Conservation (phyloP, 768 basidiomycete species). For the Lactifluus piperatus region DNA sequence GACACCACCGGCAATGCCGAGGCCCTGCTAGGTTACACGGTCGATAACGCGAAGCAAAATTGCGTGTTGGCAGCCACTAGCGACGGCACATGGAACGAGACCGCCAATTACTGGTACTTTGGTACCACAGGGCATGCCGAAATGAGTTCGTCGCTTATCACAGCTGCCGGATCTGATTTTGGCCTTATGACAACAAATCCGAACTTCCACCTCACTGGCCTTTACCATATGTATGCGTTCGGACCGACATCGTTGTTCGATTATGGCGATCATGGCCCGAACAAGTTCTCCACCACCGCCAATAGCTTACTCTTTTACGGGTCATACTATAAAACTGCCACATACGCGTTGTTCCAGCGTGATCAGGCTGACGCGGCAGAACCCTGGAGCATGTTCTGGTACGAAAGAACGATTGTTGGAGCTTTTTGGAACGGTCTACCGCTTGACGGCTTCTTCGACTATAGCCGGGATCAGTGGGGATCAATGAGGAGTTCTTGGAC, state of each 20-base stretch:
- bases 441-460: slow-evolving; percentile 77
- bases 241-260: slow-evolving; percentile 85
- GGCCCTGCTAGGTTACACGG: slow-evolving; percentile 55
- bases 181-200: slow-evolving; percentile 63
- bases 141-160: slow-evolving; percentile 70
- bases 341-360: slow-evolving; percentile 83
- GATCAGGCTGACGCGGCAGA: slow-evolving; percentile 58
- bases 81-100: slow-evolving; percentile 93
- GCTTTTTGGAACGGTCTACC: slow-evolving; percentile 87
- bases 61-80: slow-evolving; percentile 54
- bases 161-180: slow-evolving; percentile 80
- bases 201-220: slow-evolving; percentile 62
- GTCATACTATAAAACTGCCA: slow-evolving; percentile 55
- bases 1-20: slow-evolving; percentile 66
- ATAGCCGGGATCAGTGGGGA: slow-evolving; percentile 70
- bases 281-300: slow-evolving; percentile 92
- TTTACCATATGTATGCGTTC: slow-evolving; percentile 83
- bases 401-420: slow-evolving; percentile 71
- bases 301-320: slow-evolving; percentile 81
- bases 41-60: slow-evolving; percentile 67
- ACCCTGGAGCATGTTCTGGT: slow-evolving; percentile 75
- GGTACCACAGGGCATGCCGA: slow-evolving; percentile 89
- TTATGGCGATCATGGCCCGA: slow-evolving; percentile 81
- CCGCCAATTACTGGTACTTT: slow-evolving; percentile 93
- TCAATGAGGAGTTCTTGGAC: slow-evolving; percentile 94